Conservation (phyloP, 257 asterid species). For the Ilex aquifolium region DNA sequence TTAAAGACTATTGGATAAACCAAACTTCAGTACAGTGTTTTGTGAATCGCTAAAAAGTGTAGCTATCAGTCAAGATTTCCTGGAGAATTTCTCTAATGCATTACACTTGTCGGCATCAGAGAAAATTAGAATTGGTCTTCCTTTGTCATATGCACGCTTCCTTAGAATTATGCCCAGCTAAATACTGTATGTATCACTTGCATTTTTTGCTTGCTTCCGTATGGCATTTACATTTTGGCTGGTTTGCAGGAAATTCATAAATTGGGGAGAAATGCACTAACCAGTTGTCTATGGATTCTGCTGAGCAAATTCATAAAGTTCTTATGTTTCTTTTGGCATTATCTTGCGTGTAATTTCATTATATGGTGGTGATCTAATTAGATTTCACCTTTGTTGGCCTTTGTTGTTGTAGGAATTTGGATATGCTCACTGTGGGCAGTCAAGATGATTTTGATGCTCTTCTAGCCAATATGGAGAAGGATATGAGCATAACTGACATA, state of each 20-base stretch:
- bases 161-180: neutral
- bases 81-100: constrained; percentile 61
- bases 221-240: constrained; percentile 9
- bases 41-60: constrained; percentile 54
- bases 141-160: constrained; percentile 31
- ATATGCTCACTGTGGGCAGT: constrained; percentile 40
- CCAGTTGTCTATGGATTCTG: constrained; percentile 49
- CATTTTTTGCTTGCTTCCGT: neutral
- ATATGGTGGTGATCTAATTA: neutral
- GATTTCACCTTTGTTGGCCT: constrained; percentile 12
- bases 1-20: constrained; percentile 69
- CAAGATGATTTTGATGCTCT: constrained; percentile 86
- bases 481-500: constrained; percentile 82
- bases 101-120: constrained; percentile 56
- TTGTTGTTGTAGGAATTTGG: constrained; percentile 48
- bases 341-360: constrained; percentile 1
- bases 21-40: constrained; percentile 70
- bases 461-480: constrained; percentile 93
- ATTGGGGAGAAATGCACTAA: constrained; percentile 54
- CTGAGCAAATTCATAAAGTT: constrained; percentile 60
- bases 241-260: constrained; percentile 75
- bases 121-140: constrained; percentile 81
- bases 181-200: no score
- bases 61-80: constrained; percentile 55
- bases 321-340: constrained; percentile 47